These are phyloP conservation scores for Boletus eberwhitei DNA, from an alignment of 768 basidiomycete genomes.

Conservation along the genomic window DNA sequence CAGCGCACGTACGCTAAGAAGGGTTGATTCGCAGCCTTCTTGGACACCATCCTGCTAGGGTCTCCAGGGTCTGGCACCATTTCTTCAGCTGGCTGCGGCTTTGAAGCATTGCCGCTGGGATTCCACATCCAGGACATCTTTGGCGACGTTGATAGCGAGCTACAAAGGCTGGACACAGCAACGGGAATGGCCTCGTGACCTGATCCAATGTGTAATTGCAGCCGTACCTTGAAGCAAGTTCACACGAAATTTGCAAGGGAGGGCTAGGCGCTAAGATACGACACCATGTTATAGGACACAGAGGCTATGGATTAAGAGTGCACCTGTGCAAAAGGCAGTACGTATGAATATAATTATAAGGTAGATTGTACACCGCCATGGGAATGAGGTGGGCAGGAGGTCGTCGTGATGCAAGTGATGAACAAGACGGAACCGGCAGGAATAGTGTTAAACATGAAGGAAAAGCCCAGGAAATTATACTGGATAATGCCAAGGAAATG, in stretches of 20 bases:
- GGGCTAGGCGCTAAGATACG: neutral
- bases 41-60: slow-evolving; percentile 68
- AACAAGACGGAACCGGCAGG: slow-evolving; percentile 15
- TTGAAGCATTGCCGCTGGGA: slow-evolving; percentile 36
- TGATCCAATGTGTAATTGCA: too few species aligned
- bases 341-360: slow-evolving; percentile 34
- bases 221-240: neutral
- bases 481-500: slow-evolving; percentile 27
- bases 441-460: slow-evolving; percentile 28
- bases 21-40: slow-evolving; percentile 81
- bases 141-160: neutral
- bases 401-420: slow-evolving; percentile 30
- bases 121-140: slow-evolving; percentile 69
- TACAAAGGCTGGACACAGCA: neutral
- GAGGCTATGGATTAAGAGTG: slow-evolving; percentile 25
- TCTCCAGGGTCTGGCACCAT: slow-evolving; percentile 63
- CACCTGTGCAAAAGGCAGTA: slow-evolving; percentile 31
- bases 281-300: slow-evolving; percentile 23
- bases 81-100: slow-evolving; percentile 40
- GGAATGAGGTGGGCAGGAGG: slow-evolving; percentile 19
- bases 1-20: slow-evolving; percentile 67
- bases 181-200: neutral
- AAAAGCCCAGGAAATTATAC: slow-evolving; percentile 23
- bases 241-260: neutral
- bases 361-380: slow-evolving; percentile 34